Evolutionary conservation across 371 early-diverging fungal species (phyloP).

Genomic region (Fennellomyces sp.): DNA sequence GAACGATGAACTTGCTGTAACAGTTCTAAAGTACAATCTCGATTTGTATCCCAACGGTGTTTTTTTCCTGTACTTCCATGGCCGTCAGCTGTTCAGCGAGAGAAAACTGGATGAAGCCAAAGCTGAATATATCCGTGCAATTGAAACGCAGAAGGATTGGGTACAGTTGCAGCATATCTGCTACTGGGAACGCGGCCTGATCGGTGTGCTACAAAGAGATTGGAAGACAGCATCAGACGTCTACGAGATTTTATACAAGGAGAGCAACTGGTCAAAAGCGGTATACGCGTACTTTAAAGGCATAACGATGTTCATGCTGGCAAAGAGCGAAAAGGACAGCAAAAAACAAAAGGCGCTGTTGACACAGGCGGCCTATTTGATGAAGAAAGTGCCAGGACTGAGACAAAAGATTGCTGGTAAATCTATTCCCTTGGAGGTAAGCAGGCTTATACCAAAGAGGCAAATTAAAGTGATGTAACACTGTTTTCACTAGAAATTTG

Average conservation of each 20-base stretch:
- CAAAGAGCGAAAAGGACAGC: neutral
- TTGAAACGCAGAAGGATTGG: slow-evolving; percentile 60
- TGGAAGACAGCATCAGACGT: slow-evolving; percentile 55
- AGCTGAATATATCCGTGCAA: slow-evolving; percentile 34
- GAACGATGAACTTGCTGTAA: slow-evolving; percentile 38
- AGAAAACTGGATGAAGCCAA: slow-evolving; percentile 52
- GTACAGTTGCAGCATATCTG: slow-evolving; percentile 69
- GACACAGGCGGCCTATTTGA: slow-evolving; percentile 28
- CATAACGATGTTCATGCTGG: slow-evolving; percentile 42
- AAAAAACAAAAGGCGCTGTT: slow-evolving; percentile 7
- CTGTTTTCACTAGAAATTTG: slow-evolving; percentile 64
- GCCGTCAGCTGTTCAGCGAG: slow-evolving; percentile 48
- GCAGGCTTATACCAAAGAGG: no score
- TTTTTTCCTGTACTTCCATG: slow-evolving; percentile 62
- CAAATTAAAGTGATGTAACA: neutral
- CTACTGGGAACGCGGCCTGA: slow-evolving; percentile 68
- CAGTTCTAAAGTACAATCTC: slow-evolving; percentile 38
- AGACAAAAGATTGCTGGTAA: slow-evolving; percentile 74
- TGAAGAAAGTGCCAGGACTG: slow-evolving; percentile 55
- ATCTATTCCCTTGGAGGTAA: slow-evolving; percentile 68
- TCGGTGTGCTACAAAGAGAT: slow-evolving; percentile 38
- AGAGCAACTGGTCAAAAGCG: slow-evolving; percentile 75
- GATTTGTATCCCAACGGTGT: slow-evolving; percentile 54
- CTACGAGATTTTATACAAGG: slow-evolving; percentile 54
- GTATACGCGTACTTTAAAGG: slow-evolving; percentile 68